Evolutionary conservation across 352 stramenopile genomes (phyloP).

Genomic region (Globisporangium barbulae): DNA sequence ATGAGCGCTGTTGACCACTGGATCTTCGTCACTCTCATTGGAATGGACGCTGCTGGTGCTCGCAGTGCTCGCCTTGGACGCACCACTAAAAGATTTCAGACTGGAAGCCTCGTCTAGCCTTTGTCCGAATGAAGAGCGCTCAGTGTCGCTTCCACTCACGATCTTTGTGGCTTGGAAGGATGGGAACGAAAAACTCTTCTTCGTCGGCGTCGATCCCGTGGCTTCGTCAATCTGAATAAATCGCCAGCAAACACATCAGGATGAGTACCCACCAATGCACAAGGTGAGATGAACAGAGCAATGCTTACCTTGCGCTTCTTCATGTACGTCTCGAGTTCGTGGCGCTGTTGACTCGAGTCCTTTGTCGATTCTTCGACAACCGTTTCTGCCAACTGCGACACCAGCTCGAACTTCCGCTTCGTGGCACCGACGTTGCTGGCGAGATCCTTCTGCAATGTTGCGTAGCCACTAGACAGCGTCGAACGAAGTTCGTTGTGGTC

Average conservation of each 20-base stretch:
- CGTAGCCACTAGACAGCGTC: conserved; percentile 23
- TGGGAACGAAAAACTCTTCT: conserved; percentile 38
- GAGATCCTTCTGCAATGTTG: conserved; percentile 28
- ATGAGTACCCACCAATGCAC: neutral
- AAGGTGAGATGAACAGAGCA: neutral
- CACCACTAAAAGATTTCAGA: conserved; percentile 1
- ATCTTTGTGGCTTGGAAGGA: conserved; percentile 40
- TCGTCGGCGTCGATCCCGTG: conserved; percentile 42
- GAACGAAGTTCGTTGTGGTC: conserved; percentile 28
- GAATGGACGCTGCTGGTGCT: conserved; percentile 19
- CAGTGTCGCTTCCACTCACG: neutral
- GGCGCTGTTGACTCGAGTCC: conserved; percentile 27
- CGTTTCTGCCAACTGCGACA: conserved; percentile 21
- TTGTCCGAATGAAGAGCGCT: neutral
- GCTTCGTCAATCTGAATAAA: conserved; percentile 27
- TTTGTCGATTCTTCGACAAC: conserved; percentile 26
- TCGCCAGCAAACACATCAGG: neutral
- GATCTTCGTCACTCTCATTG: conserved; percentile 15
- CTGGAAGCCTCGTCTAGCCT: conserved; percentile 1
- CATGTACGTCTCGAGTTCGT: conserved; percentile 40
- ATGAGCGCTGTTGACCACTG: neutral
- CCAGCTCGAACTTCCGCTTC: conserved; percentile 29
- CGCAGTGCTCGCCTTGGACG: conserved; percentile 17
- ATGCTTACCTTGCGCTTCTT: conserved; percentile 48
- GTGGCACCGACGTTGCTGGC: conserved; percentile 25